phyloP scores from a whole-genome alignment of 108 stramenopile genomes.

The Bacterosira constricta region DNA sequence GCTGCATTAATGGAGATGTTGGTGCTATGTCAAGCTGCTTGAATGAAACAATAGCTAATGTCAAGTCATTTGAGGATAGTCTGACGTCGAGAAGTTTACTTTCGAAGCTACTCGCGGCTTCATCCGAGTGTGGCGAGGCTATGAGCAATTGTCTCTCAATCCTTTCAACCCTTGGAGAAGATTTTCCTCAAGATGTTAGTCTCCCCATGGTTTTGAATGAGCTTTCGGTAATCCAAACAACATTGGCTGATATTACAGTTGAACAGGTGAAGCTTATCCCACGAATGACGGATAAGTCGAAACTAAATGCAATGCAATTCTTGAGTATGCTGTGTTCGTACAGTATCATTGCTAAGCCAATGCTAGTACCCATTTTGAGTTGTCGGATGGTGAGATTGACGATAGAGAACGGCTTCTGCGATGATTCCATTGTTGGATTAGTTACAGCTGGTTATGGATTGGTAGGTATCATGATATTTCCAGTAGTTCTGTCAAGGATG shows the following conservation, averaged over 20 bases:
- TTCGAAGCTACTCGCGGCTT: not conserved
- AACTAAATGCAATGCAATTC: not conserved
- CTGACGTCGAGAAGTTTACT: not conserved
- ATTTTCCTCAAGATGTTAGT: not conserved
- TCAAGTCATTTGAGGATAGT: not conserved
- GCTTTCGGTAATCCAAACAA: not conserved
- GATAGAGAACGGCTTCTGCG: not conserved
- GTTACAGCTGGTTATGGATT: not conserved
- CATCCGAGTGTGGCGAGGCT: not conserved
- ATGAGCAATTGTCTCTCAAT: not conserved
- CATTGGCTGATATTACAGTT: not conserved
- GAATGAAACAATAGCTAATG: not conserved
- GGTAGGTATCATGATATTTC: not conserved
- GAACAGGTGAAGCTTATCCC: not conserved
- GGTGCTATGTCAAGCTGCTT: not conserved
- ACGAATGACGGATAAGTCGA: not conserved
- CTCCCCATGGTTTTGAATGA: not conserved
- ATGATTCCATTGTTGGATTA: not conserved
- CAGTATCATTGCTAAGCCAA: not conserved
- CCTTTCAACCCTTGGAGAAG: not conserved
- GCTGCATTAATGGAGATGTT: slow-evolving; percentile 1
- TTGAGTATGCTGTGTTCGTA: not conserved
- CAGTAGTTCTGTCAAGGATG: too few species aligned
- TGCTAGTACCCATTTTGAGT: not conserved
- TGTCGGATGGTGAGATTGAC: not conserved